Evolutionary conservation across 2,329 filamentous ascomycete genomes (phyloP).

Genomic region (Colletotrichum liriopes): DNA sequence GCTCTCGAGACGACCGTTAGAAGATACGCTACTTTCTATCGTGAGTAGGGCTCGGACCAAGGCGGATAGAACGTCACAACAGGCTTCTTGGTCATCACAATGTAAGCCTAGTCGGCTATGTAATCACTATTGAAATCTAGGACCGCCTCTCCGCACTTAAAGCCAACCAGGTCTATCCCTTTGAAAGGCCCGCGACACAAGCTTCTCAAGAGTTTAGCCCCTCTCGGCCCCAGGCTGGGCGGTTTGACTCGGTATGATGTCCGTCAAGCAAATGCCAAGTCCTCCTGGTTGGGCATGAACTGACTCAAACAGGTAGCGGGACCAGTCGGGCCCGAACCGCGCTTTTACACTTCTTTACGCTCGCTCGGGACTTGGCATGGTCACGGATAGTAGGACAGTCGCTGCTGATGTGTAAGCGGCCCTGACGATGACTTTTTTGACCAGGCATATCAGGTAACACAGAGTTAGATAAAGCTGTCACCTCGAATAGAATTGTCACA

Average conservation of each 20-base stretch:
- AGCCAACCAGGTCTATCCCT: conserved; percentile 7
- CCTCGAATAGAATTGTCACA: too few relatives aligned
- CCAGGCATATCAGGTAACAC: not conserved
- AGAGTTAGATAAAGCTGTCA: fast-evolving
- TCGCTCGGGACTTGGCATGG: not conserved
- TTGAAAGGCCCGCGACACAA: not conserved
- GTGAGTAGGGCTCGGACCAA: not conserved
- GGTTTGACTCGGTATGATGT: conserved; percentile 20
- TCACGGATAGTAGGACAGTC: too few relatives aligned
- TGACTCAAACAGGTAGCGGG: conserved; percentile 17
- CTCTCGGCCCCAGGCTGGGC: not conserved
- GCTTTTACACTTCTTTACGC: not conserved
- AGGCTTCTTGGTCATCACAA: not conserved
- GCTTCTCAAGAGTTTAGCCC: not conserved
- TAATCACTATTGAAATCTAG: not conserved
- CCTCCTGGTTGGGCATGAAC: conserved; percentile 4
- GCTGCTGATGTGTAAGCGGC: not conserved
- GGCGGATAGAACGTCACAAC: not conserved
- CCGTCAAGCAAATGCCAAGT: conserved; percentile 19
- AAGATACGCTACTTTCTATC: not conserved
- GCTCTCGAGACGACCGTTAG: too few relatives aligned
- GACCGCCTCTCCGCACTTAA: not conserved
- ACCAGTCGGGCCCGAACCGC: not conserved
- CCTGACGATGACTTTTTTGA: not conserved
- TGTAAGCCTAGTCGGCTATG: not conserved